These are phyloP conservation scores for Nicotiana paniculata DNA, from an alignment of 257 asterid genomes.

Conservation along the genomic window DNA sequence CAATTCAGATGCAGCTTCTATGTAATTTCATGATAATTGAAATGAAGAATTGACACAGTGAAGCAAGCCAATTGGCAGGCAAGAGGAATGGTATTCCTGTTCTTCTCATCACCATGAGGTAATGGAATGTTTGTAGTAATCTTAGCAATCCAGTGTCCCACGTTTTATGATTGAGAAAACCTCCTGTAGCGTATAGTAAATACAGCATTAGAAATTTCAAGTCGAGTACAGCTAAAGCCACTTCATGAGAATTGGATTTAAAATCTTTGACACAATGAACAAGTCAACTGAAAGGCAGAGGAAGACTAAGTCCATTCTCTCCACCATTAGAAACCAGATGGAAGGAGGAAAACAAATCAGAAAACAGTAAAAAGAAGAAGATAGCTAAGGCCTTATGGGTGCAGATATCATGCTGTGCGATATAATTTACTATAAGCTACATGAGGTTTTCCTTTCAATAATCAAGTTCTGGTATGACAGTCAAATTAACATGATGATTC, in stretches of 20 bases:
- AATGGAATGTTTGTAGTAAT: neutral
- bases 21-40: neutral
- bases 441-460: neutral
- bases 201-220: neutral
- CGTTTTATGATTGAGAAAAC: neutral
- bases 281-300: neutral
- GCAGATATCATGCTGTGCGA: neutral
- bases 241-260: neutral
- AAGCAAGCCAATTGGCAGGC: neutral
- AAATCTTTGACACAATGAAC: neutral
- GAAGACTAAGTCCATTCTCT: neutral
- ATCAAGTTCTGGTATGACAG: neutral
- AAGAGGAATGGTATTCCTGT: neutral
- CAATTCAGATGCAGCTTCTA: neutral
- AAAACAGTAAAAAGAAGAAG: neutral
- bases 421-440: conserved; percentile 8
- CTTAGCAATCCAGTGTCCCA: neutral
- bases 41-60: neutral
- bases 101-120: neutral
- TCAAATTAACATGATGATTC: neutral
- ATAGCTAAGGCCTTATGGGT: neutral
- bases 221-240: neutral
- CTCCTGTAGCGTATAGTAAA: neutral
- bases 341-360: neutral
- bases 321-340: too few relatives aligned